Evolutionary conservation across 1,284 basidiomycete genomes (phyloP).

Genomic region (Leccinum griseonigrum): DNA sequence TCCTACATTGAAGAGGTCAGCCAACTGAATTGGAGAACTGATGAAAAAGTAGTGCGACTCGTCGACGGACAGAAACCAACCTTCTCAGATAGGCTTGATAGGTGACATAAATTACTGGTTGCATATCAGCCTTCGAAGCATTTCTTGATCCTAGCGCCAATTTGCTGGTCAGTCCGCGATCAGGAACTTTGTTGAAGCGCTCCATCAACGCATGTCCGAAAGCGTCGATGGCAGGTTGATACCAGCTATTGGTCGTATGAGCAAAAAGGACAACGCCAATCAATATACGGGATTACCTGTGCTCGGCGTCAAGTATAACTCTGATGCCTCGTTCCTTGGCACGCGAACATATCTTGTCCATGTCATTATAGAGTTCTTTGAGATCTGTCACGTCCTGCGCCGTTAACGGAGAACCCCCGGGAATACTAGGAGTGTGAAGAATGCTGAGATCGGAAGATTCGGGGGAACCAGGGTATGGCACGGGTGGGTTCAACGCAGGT

Average conservation of each 20-base stretch:
- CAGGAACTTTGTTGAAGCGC: constrained; percentile 66
- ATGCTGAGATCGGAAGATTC: constrained; percentile 26
- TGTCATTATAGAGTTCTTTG: constrained; percentile 55
- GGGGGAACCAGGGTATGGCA: constrained; percentile 31
- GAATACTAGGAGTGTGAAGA: constrained; percentile 23
- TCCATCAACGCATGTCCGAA: constrained; percentile 73
- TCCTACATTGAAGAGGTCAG: constrained; percentile 40
- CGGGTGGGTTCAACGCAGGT: constrained; percentile 18
- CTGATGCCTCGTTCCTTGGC: constrained; percentile 61
- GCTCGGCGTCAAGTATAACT: constrained; percentile 82
- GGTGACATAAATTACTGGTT: constrained; percentile 76
- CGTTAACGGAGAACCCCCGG: constrained; percentile 42
- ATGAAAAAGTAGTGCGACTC: too few relatives aligned
- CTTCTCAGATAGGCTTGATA: constrained; percentile 84
- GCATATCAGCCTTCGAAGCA: constrained; percentile 31
- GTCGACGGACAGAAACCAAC: constrained; percentile 34
- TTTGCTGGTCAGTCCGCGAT: background rate
- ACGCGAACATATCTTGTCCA: constrained; percentile 56
- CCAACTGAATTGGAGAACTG: constrained; percentile 9
- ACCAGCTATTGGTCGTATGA: constrained; percentile 51
- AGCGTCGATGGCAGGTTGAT: constrained; percentile 83
- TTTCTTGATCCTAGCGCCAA: constrained; percentile 1
- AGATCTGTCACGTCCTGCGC: constrained; percentile 58
- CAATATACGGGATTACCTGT: constrained; percentile 44
- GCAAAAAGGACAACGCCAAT: background rate